phyloP scores from a whole-genome alignment of 805 yeast genomes.

The Pichia occidentalis region DNA sequence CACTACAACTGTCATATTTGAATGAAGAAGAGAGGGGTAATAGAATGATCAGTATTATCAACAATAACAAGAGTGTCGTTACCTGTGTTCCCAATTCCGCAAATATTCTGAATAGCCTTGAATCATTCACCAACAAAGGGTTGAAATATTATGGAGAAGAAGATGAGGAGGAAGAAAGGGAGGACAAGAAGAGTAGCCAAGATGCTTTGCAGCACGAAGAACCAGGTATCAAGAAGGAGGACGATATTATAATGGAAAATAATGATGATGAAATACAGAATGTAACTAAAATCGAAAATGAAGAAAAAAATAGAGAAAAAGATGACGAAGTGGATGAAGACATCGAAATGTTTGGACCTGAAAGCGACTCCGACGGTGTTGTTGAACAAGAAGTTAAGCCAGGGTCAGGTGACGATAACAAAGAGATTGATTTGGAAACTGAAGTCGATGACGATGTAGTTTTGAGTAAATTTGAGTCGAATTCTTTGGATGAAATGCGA shows the following conservation, averaged over 20 bases:
- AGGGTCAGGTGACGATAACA: too few relatives aligned
- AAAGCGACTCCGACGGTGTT: too few relatives aligned
- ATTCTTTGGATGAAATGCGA: constrained; percentile 12
- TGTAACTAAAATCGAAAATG: too few relatives aligned
- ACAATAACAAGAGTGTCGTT: constrained; percentile 35
- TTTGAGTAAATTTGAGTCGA: constrained; percentile 24
- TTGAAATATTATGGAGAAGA: constrained; percentile 8
- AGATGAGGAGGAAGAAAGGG: neutral
- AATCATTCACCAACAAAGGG: constrained; percentile 8
- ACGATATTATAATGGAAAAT: neutral
- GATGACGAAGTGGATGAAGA: constrained; percentile 6
- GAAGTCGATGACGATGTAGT: constrained; percentile 15
- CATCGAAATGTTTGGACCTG: too few relatives aligned
- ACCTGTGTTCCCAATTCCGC: constrained; percentile 25
- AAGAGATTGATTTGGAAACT: constrained; percentile 12
- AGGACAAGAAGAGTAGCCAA: neutral
- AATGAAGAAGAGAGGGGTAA: constrained; percentile 23
- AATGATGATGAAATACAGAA: neutral
- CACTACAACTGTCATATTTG: constrained; percentile 45
- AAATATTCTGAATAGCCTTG: constrained; percentile 11
- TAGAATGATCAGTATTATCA: constrained; percentile 42
- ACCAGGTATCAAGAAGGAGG: neutral
- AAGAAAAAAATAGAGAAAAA: neutral
- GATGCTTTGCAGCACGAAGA: too few relatives aligned
- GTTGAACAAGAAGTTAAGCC: constrained; percentile 15